phyloP scores from a whole-genome alignment of 2,329 filamentous ascomycete genomes.

The Apiospora koreana region DNA sequence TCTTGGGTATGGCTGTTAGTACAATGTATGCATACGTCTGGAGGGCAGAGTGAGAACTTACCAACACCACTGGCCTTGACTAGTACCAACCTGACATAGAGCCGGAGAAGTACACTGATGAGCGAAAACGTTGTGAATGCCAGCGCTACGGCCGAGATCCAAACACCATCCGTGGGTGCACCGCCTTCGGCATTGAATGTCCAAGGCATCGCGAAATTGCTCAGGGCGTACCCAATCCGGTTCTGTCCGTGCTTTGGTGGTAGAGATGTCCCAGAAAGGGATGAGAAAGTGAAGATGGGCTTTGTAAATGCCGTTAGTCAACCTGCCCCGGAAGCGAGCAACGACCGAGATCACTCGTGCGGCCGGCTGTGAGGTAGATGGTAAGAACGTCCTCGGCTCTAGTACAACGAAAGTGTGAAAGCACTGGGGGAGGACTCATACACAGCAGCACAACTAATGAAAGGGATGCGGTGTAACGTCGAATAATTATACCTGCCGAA shows the following conservation, averaged over 20 bases:
- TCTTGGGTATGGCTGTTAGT: constrained; percentile 20
- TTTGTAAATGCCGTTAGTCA: neutral
- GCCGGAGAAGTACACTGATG: constrained; percentile 31
- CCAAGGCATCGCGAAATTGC: constrained; percentile 34
- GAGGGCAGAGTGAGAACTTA: constrained; percentile 20
- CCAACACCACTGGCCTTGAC: constrained; percentile 38
- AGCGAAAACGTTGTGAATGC: constrained; percentile 33
- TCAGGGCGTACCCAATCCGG: neutral
- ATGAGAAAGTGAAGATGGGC: neutral
- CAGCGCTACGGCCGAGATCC: constrained; percentile 31
- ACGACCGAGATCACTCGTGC: neutral
- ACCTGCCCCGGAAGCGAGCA: neutral
- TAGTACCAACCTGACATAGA: constrained; percentile 35
- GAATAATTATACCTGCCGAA: neutral
- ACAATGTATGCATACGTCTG: neutral
- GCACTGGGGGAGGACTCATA: neutral
- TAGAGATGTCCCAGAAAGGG: neutral
- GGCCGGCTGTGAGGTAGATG: neutral
- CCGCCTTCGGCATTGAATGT: constrained; percentile 36
- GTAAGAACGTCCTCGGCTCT: neutral
- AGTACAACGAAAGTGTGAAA: neutral
- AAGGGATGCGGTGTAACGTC: neutral
- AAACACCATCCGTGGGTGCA: constrained; percentile 35
- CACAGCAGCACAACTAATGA: neutral
- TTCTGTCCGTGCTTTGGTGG: neutral